Evolutionary conservation across 2,329 filamentous ascomycete genomes (phyloP).

Genomic region (Cadophora sp.): DNA sequence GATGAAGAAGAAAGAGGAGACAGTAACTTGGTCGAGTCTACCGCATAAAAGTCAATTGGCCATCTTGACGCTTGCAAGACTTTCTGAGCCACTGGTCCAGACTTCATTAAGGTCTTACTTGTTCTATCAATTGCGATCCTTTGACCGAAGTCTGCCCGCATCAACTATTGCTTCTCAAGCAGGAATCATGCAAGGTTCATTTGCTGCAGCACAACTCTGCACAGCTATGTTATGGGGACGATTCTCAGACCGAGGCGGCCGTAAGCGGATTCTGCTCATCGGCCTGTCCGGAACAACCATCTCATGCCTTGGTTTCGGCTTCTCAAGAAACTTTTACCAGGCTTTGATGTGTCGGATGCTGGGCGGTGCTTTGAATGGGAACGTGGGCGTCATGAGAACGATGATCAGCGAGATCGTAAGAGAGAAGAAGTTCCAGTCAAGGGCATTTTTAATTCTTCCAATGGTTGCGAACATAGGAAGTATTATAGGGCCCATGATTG

Average conservation of each 20-base stretch:
- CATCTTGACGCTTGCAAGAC: slow-evolving; percentile 78
- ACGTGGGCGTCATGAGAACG: slow-evolving; percentile 76
- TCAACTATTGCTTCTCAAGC: slow-evolving; percentile 68
- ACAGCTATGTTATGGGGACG: slow-evolving; percentile 75
- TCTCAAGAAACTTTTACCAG: slow-evolving; percentile 66
- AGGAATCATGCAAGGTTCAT: slow-evolving; percentile 71
- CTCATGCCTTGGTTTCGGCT: slow-evolving; percentile 72
- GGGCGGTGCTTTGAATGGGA: slow-evolving; percentile 73
- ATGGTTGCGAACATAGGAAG: slow-evolving; percentile 72
- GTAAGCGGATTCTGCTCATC: slow-evolving; percentile 62
- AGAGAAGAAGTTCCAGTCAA: slow-evolving; percentile 66
- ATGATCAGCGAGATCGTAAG: slow-evolving; percentile 76
- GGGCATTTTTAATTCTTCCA: slow-evolving; percentile 52
- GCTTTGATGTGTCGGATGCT: slow-evolving; percentile 65
- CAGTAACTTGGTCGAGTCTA: slow-evolving; percentile 74
- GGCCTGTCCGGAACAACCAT: slow-evolving; percentile 69
- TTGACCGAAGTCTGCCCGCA: slow-evolving; percentile 48
- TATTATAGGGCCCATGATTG: slow-evolving; percentile 51
- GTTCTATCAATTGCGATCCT: slow-evolving; percentile 76
- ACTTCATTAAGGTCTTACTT: slow-evolving; percentile 73
- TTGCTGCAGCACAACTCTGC: slow-evolving; percentile 70
- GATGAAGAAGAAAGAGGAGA: slow-evolving; percentile 34
- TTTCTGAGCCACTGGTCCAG: slow-evolving; percentile 84
- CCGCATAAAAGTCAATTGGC: slow-evolving; percentile 80
- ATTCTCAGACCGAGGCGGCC: slow-evolving; percentile 66